These are phyloP conservation scores for Camellia japonica DNA, from an alignment of 148 eudicot species.

Conservation along the genomic window DNA sequence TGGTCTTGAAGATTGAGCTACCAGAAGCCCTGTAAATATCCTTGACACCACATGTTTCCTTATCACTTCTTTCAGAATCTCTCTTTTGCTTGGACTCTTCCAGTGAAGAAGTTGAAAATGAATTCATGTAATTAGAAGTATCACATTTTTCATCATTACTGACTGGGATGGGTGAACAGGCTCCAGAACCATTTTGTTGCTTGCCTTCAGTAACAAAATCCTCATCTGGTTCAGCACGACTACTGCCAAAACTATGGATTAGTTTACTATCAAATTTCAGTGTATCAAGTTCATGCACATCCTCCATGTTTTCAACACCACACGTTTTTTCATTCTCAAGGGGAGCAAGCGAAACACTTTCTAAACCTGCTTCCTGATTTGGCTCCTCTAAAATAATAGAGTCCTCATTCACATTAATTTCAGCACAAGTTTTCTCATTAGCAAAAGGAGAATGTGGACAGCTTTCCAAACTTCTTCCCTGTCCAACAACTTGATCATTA, in stretches of 20 bases:
- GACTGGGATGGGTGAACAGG: constrained; percentile 20
- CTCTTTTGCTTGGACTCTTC: constrained; percentile 23
- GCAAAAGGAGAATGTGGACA: constrained; percentile 13
- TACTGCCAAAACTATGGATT: constrained; percentile 27
- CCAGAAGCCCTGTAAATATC: constrained; percentile 1
- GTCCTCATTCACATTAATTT: constrained; percentile 18
- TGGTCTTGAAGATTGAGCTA: constrained; percentile 15
- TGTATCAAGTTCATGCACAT: constrained; percentile 23
- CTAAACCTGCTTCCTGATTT: constrained; percentile 23
- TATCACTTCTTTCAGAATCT: constrained; percentile 28
- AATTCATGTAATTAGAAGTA: constrained; percentile 11
- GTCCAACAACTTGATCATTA: constrained; percentile 18
- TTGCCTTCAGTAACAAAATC: constrained; percentile 24
- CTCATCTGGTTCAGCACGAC: constrained; percentile 26
- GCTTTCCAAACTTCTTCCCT: constrained; percentile 23
- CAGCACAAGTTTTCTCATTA: constrained; percentile 24
- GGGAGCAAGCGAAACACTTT: constrained; percentile 28
- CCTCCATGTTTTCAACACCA: constrained; percentile 20
- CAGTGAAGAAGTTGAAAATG: constrained; percentile 23
- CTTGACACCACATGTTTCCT: constrained; percentile 20
- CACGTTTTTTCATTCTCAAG: constrained; percentile 22
- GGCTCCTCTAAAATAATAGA: constrained; percentile 8
- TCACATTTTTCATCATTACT: constrained; percentile 19
- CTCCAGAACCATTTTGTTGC: constrained; percentile 26
- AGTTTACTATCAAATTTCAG: constrained; percentile 21